phyloP scores from a whole-genome alignment of 805 yeast species.

The Kodamaea restingae region DNA sequence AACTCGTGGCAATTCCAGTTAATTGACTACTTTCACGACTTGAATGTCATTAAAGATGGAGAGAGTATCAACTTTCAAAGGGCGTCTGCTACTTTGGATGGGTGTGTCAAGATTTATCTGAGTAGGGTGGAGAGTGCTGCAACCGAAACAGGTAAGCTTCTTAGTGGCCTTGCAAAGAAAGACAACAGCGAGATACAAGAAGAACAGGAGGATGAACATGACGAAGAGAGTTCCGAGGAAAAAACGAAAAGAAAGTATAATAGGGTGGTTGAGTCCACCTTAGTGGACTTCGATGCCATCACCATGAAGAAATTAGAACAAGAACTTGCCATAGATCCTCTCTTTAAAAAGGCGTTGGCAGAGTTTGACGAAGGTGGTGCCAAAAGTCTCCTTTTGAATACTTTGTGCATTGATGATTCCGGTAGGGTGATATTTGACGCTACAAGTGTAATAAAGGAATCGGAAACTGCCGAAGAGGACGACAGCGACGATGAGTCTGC shows the following conservation, averaged over 20 bases:
- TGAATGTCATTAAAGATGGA: slow-evolving; percentile 69
- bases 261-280: slow-evolving; percentile 38
- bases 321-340: slow-evolving; percentile 66
- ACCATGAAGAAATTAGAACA: slow-evolving; percentile 55
- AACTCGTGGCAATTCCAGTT: slow-evolving; percentile 90
- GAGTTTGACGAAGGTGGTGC: slow-evolving; percentile 86
- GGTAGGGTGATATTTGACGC: slow-evolving; percentile 69
- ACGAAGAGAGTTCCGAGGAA: slow-evolving; percentile 16
- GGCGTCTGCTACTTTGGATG: slow-evolving; percentile 34
- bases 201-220: slow-evolving; percentile 11
- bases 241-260: slow-evolving; percentile 28
- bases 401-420: slow-evolving; percentile 49
- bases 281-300: slow-evolving; percentile 49
- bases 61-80: slow-evolving; percentile 43
- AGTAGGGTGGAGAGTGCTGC: slow-evolving; percentile 35
- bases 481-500: slow-evolving; percentile 12
- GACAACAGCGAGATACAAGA: slow-evolving; percentile 17
- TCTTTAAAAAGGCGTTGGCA: slow-evolving; percentile 68
- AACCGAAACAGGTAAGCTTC: slow-evolving; percentile 32
- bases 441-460: slow-evolving; percentile 24
- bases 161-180: slow-evolving; percentile 26
- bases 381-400: slow-evolving; percentile 60
- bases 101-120: slow-evolving; percentile 35
- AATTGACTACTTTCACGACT: slow-evolving; percentile 87
- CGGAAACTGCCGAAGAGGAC: slow-evolving; percentile 10